Percentiles rank a stretch among this genome's conserved stretches.
These are phyloP conservation scores for Coemansia sp. DNA, from an alignment of 192 early-diverging fungal genomes.

Conservation along the genomic window DNA sequence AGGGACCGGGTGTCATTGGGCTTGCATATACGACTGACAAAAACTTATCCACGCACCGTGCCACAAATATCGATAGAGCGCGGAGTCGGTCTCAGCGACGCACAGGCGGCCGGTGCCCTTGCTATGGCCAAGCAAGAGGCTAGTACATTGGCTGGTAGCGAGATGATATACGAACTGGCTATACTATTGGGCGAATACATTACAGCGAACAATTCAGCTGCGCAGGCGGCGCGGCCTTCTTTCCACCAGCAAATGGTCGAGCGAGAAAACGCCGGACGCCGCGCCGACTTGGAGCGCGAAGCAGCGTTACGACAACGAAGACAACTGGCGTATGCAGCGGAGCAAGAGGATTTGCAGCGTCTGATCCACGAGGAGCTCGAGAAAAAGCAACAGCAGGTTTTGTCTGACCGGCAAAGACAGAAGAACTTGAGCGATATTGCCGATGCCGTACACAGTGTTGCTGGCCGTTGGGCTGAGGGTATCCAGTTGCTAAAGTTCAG, in stretches of 20 bases:
- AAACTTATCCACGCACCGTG: constrained; percentile 66
- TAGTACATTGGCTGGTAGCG: constrained; percentile 55
- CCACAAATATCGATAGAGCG: constrained; percentile 63
- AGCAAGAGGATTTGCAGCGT: constrained; percentile 40
- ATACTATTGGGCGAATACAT: constrained; percentile 63
- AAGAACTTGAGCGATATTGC: constrained; percentile 37
- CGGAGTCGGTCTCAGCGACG: constrained; percentile 57
- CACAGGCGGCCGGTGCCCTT: constrained; percentile 55
- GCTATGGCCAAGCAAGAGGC: constrained; percentile 40
- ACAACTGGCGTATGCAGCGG: constrained; percentile 22
- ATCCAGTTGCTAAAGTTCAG: constrained; percentile 47
- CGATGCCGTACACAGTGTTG: constrained; percentile 43
- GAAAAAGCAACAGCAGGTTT: constrained; percentile 47
- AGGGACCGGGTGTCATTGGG: constrained; percentile 35
- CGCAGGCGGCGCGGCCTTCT: constrained; percentile 50
- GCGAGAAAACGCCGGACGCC: constrained; percentile 29
- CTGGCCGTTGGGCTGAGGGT: constrained; percentile 45
- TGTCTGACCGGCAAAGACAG: constrained; percentile 30
- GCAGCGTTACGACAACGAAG: constrained; percentile 10
- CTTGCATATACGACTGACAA: constrained; percentile 57
- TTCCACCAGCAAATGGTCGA: constrained; percentile 57
- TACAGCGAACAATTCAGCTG: constrained; percentile 60
- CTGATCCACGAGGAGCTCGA: constrained; percentile 49
- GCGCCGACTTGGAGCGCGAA: constrained; percentile 34
- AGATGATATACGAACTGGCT: constrained; percentile 73